A percentile compares a stretch with the other conserved stretches of the same genome.
Evolutionary conservation across 176 grass and related monocot species (phyloP).

Genomic region (Tillandsia fasciculata): DNA sequence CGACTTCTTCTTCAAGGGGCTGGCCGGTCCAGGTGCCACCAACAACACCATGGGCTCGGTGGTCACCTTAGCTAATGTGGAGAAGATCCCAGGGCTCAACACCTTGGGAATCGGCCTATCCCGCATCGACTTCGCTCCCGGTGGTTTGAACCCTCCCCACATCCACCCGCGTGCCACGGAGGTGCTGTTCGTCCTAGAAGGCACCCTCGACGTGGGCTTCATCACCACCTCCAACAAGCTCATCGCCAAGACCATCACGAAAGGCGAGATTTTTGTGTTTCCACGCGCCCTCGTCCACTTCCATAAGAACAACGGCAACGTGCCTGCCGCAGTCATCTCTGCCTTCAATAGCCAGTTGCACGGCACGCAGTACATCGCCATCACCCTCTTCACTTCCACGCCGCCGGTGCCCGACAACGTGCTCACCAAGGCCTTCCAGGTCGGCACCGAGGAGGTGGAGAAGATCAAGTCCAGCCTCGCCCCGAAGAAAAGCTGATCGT

Average conservation of each 20-base stretch:
- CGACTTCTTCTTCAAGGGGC: constrained; percentile 54
- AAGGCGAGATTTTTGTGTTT: constrained; percentile 63
- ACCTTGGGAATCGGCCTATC: constrained; percentile 65
- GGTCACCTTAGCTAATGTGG: constrained; percentile 47
- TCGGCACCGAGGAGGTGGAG: constrained; percentile 22
- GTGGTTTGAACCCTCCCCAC: constrained; percentile 61
- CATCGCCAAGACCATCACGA: constrained; percentile 34
- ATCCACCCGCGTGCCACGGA: constrained; percentile 72
- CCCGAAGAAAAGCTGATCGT: constrained; percentile 29
- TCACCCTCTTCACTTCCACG: constrained; percentile 41
- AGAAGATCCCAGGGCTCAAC: constrained; percentile 51
- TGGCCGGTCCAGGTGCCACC: constrained; percentile 40
- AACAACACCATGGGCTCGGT: constrained; percentile 25
- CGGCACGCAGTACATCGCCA: constrained; percentile 51
- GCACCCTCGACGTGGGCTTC: constrained; percentile 65
- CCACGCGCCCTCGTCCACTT: constrained; percentile 59
- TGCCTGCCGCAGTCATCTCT: constrained; percentile 38
- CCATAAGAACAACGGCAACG: constrained; percentile 44
- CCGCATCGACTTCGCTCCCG: constrained; percentile 55
- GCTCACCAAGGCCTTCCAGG: constrained; percentile 56
- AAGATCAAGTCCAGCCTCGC: constrained; percentile 41
- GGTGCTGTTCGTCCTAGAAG: constrained; percentile 63
- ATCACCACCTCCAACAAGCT: constrained; percentile 61
- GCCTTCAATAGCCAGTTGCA: constrained; percentile 79
- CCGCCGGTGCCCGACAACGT: constrained; percentile 37